phyloP scores from a whole-genome alignment of 2,329 filamentous ascomycete species.

The Pseudogymnoascus sp. region DNA sequence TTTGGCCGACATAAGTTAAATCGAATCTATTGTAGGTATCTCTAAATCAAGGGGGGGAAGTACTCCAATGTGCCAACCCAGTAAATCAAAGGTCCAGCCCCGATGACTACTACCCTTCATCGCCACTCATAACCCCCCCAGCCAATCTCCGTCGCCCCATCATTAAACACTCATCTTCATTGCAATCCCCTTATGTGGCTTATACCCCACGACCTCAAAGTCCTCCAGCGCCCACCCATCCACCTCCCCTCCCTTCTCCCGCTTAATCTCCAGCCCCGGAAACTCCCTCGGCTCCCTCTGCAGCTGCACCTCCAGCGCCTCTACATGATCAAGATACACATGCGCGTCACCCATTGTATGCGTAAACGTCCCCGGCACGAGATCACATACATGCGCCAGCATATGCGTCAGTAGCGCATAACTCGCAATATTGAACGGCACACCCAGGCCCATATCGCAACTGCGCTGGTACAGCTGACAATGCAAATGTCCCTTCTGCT shows the following conservation, averaged over 20 bases:
- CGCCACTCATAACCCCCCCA: neutral
- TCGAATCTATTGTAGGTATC: neutral
- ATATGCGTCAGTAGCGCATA: conserved; percentile 95
- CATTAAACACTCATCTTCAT: conserved; percentile 97
- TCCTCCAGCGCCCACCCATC: conserved; percentile 88
- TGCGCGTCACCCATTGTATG: conserved; percentile 99
- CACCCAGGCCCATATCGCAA: conserved; percentile 94
- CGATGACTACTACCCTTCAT: neutral
- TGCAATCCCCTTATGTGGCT: conserved; percentile 81
- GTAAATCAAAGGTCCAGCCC: neutral
- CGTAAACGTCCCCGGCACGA: conserved; percentile 78
- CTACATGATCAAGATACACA: conserved; percentile 86
- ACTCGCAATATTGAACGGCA: conserved; percentile 95
- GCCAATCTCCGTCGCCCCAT: neutral
- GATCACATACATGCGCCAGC: conserved; percentile 76
- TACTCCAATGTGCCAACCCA: neutral
- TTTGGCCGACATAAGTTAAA: neutral
- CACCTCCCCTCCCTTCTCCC: conserved; percentile 62
- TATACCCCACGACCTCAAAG: conserved; percentile 78
- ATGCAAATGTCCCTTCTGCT: conserved; percentile 62
- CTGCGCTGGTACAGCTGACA: conserved; percentile 89
- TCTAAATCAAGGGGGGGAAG: neutral
- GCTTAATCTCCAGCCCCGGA: conserved; percentile 65
- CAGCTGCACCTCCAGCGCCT: conserved; percentile 74
- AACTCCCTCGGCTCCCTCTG: conserved; percentile 73